Conservation (phyloP, 805 yeast species). For the Schizosaccharomyces cryophilus region DNA sequence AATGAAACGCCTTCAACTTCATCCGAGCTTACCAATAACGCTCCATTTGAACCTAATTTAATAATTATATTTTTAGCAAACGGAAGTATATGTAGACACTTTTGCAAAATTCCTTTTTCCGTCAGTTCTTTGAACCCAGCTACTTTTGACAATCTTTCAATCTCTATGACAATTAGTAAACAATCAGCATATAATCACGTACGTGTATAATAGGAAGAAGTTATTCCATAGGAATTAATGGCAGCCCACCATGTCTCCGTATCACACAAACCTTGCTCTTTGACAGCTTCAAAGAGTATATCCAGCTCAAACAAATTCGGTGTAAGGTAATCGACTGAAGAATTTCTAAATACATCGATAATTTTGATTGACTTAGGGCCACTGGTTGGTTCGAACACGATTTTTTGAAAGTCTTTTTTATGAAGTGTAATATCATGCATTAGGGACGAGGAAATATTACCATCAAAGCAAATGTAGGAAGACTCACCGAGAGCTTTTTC, state of each 20-base stretch:
- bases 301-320: conserved; percentile 47
- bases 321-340: conserved; percentile 22
- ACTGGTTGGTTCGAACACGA: neutral
- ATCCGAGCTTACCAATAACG: conserved; percentile 13
- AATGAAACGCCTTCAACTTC: neutral
- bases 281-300: conserved; percentile 27
- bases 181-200: neutral
- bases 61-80: conserved; percentile 40
- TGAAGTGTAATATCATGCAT: neutral
- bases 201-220: neutral
- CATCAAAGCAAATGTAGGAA: neutral
- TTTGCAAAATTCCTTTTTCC: neutral
- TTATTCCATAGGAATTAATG: conserved; percentile 29
- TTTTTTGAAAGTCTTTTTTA: neutral
- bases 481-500: neutral
- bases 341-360: neutral
- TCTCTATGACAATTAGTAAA: neutral
- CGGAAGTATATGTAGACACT: conserved; percentile 38
- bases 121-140: neutral
- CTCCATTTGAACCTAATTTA: conserved; percentile 45
- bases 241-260: conserved; percentile 41
- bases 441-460: neutral
- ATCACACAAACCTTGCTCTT: conserved; percentile 11
- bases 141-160: neutral
- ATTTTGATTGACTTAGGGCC: neutral